These are phyloP conservation scores for Pythium dissotocum DNA, from an alignment of 352 stramenopile species.

Conservation along the genomic window DNA sequence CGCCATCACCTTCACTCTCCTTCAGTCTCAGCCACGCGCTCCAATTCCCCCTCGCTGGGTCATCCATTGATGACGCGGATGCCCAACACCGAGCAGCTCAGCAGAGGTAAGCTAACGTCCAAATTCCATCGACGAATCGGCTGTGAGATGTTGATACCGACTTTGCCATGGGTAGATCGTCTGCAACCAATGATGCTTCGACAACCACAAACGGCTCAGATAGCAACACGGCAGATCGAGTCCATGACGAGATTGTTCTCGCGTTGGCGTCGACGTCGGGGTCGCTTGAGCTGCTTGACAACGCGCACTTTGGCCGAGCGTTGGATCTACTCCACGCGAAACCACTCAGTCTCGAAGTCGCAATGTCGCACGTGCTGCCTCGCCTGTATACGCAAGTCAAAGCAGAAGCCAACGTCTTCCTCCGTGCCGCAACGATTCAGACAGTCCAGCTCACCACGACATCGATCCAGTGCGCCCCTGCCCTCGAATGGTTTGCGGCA, in stretches of 20 bases:
- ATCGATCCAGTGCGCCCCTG: neutral
- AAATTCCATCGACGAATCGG: neutral
- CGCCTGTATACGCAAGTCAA: conserved; percentile 14
- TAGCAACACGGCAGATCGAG: neutral
- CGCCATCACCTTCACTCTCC: neutral
- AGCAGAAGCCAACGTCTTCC: conserved; percentile 16
- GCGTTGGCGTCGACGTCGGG: conserved; percentile 25
- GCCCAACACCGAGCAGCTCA: neutral
- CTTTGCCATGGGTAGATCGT: neutral
- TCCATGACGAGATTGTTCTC: conserved; percentile 33
- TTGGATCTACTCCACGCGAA: conserved; percentile 28
- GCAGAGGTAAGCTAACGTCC: neutral
- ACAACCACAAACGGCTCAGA: neutral
- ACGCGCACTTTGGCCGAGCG: conserved; percentile 29
- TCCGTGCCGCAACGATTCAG: conserved; percentile 14
- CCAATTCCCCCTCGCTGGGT: neutral
- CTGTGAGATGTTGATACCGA: neutral
- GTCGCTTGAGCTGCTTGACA: conserved; percentile 26
- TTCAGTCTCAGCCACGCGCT: conserved; percentile 3
- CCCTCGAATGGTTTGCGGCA: conserved; percentile 29
- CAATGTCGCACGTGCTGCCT: conserved; percentile 21
- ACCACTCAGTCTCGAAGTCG: conserved; percentile 8
- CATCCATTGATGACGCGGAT: neutral
- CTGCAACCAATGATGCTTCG: neutral
- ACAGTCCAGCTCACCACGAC: conserved; percentile 20